Percentiles rank a stretch among this genome's conserved stretches.
Conservation (phyloP, 23 red algal genomes). For the Gracilariopsis chorda region DNA sequence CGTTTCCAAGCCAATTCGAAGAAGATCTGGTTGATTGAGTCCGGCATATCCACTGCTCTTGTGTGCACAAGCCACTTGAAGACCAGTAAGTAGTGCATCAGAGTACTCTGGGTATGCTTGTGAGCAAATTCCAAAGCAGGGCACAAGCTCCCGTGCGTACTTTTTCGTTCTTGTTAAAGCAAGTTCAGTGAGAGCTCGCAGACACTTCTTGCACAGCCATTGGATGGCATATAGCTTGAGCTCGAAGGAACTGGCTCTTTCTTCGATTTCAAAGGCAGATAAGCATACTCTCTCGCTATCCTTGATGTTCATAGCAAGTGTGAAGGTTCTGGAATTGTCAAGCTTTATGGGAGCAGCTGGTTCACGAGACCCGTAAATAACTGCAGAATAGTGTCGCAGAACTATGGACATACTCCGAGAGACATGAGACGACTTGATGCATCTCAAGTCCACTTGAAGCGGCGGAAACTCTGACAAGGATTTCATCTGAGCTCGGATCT, state of each 20-base stretch:
- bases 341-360: neutral
- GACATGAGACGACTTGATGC: neutral
- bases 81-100: neutral
- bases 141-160: slow-evolving; percentile 45
- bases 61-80: slow-evolving; percentile 43
- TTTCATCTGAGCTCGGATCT: neutral
- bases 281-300: slow-evolving; percentile 11
- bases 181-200: slow-evolving; percentile 37
- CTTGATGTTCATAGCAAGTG: slow-evolving; percentile 4
- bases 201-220: slow-evolving; percentile 51
- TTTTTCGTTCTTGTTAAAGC: neutral
- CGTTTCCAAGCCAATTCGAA: neutral
- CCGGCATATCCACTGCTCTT: slow-evolving; percentile 16
- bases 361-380: neutral
- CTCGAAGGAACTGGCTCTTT: neutral
- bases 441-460: slow-evolving; percentile 5
- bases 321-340: neutral
- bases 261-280: neutral
- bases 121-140: slow-evolving; percentile 8
- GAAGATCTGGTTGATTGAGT: neutral
- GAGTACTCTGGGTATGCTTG: slow-evolving; percentile 8
- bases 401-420: neutral
- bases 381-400: neutral
- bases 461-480: neutral
- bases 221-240: slow-evolving; percentile 15